Base-by-base conservation (phyloP, 345 rosid genomes). In the Balakata baccata region DNA sequence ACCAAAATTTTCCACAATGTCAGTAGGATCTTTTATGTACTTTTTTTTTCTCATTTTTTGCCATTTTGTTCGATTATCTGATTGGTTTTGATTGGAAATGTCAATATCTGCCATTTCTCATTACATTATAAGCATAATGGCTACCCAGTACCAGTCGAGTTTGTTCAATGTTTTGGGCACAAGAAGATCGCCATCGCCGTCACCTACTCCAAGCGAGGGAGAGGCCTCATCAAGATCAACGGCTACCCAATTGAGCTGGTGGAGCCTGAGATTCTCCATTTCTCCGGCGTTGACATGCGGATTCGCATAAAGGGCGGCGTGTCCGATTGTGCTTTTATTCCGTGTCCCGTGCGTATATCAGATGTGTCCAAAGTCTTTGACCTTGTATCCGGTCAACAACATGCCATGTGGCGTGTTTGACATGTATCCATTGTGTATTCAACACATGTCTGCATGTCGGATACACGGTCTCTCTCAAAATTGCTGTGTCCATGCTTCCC, bases 211-310 rank as follows among this genome's bases (percentile, higher is more conserved):
- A 75, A 63, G 64, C 71, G 57, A 2, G 78, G 78, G 0, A 50
- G 69, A 13, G 73, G 78, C 10, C 46, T 75, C 20, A 75, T 75
- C 69, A 75, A 75, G 78, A 75, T 75, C 38, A 75, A 75, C 20
- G 74, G 78, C 34, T 75, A 68, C 68, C 78, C 73, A 38, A 68
- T 75, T 45, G 68, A 75, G 34, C 73, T 68, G 1, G 68, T 75
- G 17, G 63, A 75, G 74, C 74, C 74, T 0, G 78, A 75, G 53
- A 75, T 75, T 56, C 78, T 75, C 20, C 78, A 74, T 3, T 75
- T 75, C 69, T n/a, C n/a, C n/a, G n/a, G n/a, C n/a, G n/a, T n/a
- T n/a, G n/a, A n/a, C n/a, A n/a, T n/a, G n/a, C n/a, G n/a, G n/a
- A n/a, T n/a, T n/a, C n/a, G n/a, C n/a, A n/a, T n/a, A n/a, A n/a